A percentile compares a stretch with the other conserved stretches of the same genome.
Evolutionary conservation across 2,329 filamentous ascomycete species (phyloP).

Genomic region (Talaromyces sp.): DNA sequence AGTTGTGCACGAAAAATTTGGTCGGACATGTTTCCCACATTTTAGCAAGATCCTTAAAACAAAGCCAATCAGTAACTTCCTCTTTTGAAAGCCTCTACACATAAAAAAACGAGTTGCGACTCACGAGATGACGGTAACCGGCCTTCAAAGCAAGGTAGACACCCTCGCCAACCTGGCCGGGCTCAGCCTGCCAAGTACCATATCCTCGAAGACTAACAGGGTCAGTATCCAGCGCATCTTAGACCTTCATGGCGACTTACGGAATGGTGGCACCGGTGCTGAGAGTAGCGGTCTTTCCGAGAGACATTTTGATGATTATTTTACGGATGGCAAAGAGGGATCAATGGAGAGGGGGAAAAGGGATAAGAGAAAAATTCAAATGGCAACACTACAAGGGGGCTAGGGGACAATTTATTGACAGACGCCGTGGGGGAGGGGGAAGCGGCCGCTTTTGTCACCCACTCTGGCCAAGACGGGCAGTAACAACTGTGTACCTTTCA

Average conservation of each 20-base stretch:
- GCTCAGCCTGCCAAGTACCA: constrained; percentile 40
- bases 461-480: background rate
- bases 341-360: background rate
- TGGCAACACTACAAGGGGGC: background rate
- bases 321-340: background rate
- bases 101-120: constrained; percentile 15
- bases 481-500: background rate
- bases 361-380: background rate
- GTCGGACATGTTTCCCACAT: constrained; percentile 26
- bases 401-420: background rate
- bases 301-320: constrained; percentile 34
- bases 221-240: background rate
- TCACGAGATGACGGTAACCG: constrained; percentile 40
- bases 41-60: constrained; percentile 35
- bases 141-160: constrained; percentile 40
- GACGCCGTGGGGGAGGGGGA: background rate
- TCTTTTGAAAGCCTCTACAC: no score
- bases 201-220: constrained; percentile 35
- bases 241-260: constrained; percentile 24
- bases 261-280: constrained; percentile 39
- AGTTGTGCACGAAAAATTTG: background rate
- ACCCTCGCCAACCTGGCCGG: constrained; percentile 38
- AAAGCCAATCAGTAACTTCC: constrained; percentile 19
- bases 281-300: constrained; percentile 38
- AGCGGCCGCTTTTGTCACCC: background rate